phyloP scores from a whole-genome alignment of 139 green algal genomes.

The Coelastrella sp. region DNA sequence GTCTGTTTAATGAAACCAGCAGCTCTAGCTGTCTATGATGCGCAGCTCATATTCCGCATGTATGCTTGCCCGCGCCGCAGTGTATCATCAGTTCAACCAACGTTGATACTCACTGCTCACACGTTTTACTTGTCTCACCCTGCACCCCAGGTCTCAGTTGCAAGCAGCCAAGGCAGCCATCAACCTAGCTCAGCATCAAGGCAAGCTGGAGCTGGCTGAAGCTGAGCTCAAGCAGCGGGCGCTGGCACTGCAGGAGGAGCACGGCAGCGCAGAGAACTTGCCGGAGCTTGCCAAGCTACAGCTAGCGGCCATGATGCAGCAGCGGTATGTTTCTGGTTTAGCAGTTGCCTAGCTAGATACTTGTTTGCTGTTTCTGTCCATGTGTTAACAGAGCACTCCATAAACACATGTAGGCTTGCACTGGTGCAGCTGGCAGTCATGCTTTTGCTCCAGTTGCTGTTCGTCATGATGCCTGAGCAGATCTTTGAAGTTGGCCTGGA shows the following conservation, averaged over 20 bases:
- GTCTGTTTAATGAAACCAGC: no score
- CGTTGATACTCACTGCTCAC: no score
- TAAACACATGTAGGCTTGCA: background rate
- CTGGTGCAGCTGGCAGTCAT: no score
- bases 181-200: constrained; percentile 45
- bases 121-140: no score
- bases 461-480: no score
- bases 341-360: background rate
- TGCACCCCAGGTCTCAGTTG: constrained; percentile 45
- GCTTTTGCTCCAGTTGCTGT: no score
- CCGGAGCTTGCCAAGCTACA: constrained; percentile 32
- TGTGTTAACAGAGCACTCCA: background rate
- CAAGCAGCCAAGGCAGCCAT: constrained; percentile 46
- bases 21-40: no score
- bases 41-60: no score
- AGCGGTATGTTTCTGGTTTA: constrained; percentile 15
- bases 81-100: background rate
- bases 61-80: no score
- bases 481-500: no score
- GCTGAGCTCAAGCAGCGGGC: constrained; percentile 28
- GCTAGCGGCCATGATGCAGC: constrained; percentile 43
- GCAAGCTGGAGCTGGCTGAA: constrained; percentile 34
- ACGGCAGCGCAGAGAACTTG: constrained; percentile 33
- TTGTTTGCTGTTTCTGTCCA: background rate
- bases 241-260: constrained; percentile 30